Evolutionary conservation across 257 asterid genomes (phyloP).

Genomic region (Jaltomata sinuosa): DNA sequence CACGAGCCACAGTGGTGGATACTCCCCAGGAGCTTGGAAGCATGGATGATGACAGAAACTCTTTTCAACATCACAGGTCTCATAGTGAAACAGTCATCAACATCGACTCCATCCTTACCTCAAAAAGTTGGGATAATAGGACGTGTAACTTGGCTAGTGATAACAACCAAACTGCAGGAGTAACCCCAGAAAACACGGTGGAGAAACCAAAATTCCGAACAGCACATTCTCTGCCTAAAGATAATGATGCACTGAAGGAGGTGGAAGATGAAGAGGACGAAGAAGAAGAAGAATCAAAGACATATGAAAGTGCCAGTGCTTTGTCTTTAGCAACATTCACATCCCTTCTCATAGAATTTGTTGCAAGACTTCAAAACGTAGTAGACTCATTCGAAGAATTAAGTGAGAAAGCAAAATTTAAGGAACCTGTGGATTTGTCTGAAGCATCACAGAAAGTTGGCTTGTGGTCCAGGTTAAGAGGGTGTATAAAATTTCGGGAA

Average conservation of each 20-base stretch:
- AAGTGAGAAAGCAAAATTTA: constrained; percentile 53
- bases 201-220: constrained; percentile 22
- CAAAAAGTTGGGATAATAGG: constrained; percentile 37
- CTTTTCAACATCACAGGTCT: constrained; percentile 21
- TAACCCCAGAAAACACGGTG: neutral
- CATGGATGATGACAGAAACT: constrained; percentile 9
- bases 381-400: constrained; percentile 60
- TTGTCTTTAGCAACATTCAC: constrained; percentile 74
- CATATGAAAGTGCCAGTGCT: constrained; percentile 68
- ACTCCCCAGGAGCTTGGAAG: constrained; percentile 18
- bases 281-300: constrained; percentile 35
- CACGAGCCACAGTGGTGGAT: constrained; percentile 14
- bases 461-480: constrained; percentile 32
- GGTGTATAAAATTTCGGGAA: constrained; percentile 10
- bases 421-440: constrained; percentile 24
- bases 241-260: constrained; percentile 6
- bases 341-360: constrained; percentile 62
- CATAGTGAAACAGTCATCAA: constrained; percentile 34
- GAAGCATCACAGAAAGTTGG: constrained; percentile 10
- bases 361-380: constrained; percentile 74
- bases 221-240: constrained; percentile 15
- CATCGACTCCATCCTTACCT: constrained; percentile 14
- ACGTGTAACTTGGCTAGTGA: neutral
- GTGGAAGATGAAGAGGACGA: constrained; percentile 1
- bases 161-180: neutral